These are phyloP conservation scores for Tetramitus jugosus DNA, from an alignment of 208 protist species.

Conservation along the genomic window DNA sequence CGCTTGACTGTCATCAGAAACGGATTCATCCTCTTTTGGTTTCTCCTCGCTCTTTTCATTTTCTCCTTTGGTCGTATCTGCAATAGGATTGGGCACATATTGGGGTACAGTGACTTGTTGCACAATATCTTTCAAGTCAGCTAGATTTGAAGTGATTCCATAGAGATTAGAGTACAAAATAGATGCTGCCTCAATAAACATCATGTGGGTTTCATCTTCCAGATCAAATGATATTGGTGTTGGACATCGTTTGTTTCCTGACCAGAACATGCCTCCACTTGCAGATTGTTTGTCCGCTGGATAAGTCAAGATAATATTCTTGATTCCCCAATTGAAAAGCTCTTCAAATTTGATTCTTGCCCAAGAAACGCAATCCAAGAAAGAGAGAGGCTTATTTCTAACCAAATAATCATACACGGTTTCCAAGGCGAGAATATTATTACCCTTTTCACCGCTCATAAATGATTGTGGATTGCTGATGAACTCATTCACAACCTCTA, in stretches of 20 bases:
- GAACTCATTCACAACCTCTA: constrained; percentile 4
- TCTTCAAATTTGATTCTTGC: constrained; percentile 65
- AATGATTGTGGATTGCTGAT: constrained; percentile 15
- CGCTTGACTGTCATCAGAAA: neutral
- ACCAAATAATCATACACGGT: constrained; percentile 3
- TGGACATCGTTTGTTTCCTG: constrained; percentile 45
- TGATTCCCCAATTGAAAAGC: constrained; percentile 40
- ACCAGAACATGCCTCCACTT: constrained; percentile 50
- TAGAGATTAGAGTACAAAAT: constrained; percentile 39
- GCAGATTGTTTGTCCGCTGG: constrained; percentile 39
- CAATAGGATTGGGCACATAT: neutral
- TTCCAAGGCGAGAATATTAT: constrained; percentile 33
- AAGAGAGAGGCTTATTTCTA: constrained; percentile 42
- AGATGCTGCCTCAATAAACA: constrained; percentile 44
- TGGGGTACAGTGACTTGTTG: neutral
- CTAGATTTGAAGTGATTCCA: constrained; percentile 23
- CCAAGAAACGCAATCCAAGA: constrained; percentile 73
- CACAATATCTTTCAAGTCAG: neutral
- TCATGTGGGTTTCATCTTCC: constrained; percentile 26
- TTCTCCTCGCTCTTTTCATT: neutral
- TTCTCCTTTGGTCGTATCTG: neutral
- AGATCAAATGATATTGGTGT: constrained; percentile 32
- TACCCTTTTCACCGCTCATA: neutral
- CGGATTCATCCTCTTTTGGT: constrained; percentile 11
- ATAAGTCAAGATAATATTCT: constrained; percentile 42